These are phyloP conservation scores for Opeltia flavorubescens DNA, from an alignment of 495 filamentous ascomycete genomes.

Conservation along the genomic window DNA sequence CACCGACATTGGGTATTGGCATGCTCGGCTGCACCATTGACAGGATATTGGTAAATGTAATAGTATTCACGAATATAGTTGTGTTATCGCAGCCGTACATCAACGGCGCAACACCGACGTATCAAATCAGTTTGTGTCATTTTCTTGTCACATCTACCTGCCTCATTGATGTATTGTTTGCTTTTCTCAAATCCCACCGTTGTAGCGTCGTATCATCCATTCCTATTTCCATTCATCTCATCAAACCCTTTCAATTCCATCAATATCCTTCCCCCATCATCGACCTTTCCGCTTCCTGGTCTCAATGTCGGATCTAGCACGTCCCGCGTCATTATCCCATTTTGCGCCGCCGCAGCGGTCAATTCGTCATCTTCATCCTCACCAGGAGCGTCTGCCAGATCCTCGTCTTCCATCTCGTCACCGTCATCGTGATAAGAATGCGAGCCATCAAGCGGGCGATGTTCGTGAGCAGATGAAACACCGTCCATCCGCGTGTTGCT, in stretches of 20 bases:
- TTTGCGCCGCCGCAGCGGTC: background rate
- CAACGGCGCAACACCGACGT: too few relatives aligned
- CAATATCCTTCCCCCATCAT: constrained; percentile 9
- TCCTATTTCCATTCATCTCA: constrained; percentile 1
- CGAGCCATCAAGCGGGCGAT: constrained; percentile 2
- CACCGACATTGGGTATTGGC: too few relatives aligned
- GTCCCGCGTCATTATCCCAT: constrained; percentile 3
- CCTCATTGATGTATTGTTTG: too few relatives aligned
- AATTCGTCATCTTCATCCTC: constrained; percentile 3
- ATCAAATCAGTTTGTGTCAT: too few relatives aligned
- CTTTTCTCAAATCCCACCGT: background rate
- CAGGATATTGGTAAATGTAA: too few relatives aligned
- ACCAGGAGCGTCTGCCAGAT: constrained; percentile 1
- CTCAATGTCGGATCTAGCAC: constrained; percentile 12
- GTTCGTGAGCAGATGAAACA: constrained; percentile 3
- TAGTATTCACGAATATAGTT: too few relatives aligned
- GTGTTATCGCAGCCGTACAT: too few relatives aligned
- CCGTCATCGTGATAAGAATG: constrained; percentile 4
- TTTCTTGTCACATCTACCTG: too few relatives aligned
- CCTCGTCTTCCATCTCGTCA: constrained; percentile 9
- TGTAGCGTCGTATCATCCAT: background rate
- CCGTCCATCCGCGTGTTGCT: constrained; percentile 4
- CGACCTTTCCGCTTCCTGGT: constrained; percentile 2
- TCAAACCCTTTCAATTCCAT: constrained; percentile 8
- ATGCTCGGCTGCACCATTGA: too few relatives aligned